Evolutionary conservation across 1,284 basidiomycete species (phyloP).

Genomic region (Apiotrichum siamense): DNA sequence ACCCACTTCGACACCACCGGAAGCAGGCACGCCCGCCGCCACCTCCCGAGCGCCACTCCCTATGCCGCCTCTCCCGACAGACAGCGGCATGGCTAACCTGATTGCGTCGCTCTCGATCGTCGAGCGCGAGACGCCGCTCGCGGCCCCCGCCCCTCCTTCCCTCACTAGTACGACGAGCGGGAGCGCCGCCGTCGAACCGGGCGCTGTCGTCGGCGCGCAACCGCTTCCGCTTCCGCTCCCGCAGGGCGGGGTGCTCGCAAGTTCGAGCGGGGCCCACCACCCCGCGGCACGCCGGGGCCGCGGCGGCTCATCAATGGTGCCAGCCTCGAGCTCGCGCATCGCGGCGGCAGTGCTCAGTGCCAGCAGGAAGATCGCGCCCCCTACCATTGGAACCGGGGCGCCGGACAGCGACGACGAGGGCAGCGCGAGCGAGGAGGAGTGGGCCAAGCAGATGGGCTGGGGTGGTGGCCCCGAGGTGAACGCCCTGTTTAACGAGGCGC

Average conservation of each 20-base stretch:
- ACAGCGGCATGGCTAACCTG: background rate
- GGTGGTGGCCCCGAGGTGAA: slow-evolving; percentile 21
- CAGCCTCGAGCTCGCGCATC: slow-evolving; percentile 11
- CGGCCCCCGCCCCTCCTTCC: background rate
- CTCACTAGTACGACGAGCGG: too few species aligned
- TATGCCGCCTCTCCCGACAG: background rate
- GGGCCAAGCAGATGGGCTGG: slow-evolving; percentile 25
- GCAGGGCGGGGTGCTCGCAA: background rate
- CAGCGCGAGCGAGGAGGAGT: slow-evolving; percentile 22
- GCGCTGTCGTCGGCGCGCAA: background rate
- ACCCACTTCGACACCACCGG: background rate
- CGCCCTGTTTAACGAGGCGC: slow-evolving; percentile 21
- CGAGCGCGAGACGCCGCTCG: slow-evolving; percentile 11
- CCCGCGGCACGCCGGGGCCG: background rate
- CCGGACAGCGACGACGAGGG: slow-evolving; percentile 11
- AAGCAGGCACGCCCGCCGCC: background rate
- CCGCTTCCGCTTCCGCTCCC: background rate
- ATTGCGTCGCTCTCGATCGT: slow-evolving; percentile 5
- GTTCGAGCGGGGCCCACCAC: background rate
- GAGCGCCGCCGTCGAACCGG: background rate
- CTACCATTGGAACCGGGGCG: too few species aligned
- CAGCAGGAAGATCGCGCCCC: slow-evolving; percentile 12
- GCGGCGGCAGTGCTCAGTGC: slow-evolving; percentile 16
- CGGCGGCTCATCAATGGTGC: background rate
- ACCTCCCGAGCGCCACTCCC: background rate